Percentiles rank a stretch among this genome's conserved stretches.
Conservation (phyloP, 192 early-diverging fungal species). For the Lunasporangiospora selenospora region DNA sequence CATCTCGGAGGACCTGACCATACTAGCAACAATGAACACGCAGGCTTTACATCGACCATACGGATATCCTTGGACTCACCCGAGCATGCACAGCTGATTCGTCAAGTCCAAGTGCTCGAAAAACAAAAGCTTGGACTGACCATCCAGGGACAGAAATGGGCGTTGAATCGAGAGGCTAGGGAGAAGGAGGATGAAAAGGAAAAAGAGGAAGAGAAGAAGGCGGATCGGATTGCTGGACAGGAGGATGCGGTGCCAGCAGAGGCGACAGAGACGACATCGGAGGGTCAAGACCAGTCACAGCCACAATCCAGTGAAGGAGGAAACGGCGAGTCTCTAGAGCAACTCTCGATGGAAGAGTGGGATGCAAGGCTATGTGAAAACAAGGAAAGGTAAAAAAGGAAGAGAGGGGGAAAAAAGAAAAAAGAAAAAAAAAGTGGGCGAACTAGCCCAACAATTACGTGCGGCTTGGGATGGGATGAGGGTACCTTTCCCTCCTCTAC, state of each 20-base stretch:
- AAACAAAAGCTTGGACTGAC: slow-evolving; percentile 39
- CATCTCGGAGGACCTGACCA: slow-evolving; percentile 36
- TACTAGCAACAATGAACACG: not conserved
- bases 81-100: slow-evolving; percentile 43
- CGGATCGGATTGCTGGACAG: slow-evolving; percentile 18
- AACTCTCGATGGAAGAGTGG: slow-evolving; percentile 29
- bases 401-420: too few species aligned
- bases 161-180: slow-evolving; percentile 21
- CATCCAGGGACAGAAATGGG: slow-evolving; percentile 34
- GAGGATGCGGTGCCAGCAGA: not conserved
- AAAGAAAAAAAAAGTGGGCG: too few species aligned
- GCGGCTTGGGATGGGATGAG: too few species aligned
- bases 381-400: slow-evolving; percentile 21
- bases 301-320: not conserved
- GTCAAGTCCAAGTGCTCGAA: slow-evolving; percentile 31
- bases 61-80: slow-evolving; percentile 21
- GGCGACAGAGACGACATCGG: not conserved
- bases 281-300: too few species aligned
- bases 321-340: not conserved
- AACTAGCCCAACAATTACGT: too few species aligned
- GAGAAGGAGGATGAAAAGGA: slow-evolving; percentile 23
- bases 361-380: slow-evolving; percentile 32
- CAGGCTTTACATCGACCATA: not conserved
- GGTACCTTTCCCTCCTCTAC: too few species aligned
- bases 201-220: slow-evolving; percentile 13